Base-by-base conservation (phyloP, 768 basidiomycete species). In the Naganishia vishniacii region DNA sequence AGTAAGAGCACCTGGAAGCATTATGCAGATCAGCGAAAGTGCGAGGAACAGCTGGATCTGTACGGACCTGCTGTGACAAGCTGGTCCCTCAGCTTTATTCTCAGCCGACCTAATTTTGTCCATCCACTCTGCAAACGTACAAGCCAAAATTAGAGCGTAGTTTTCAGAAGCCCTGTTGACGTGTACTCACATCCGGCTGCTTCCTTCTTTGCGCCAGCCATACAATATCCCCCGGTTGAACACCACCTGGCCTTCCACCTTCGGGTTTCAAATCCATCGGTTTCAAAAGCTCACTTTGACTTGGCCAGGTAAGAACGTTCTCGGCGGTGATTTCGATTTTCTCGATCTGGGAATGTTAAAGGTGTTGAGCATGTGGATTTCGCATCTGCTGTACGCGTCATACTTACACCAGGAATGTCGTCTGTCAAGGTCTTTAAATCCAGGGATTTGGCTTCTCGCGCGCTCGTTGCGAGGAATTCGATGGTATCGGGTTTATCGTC, bases 91-190 rank as follows among this genome's bases (percentile, higher is more conserved):
- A 94, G 79, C 59, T 81, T 82, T 37, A 86, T 80, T 48, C 79
- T 83, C 63, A 85, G 71, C 66, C 83, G 82, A 46, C 92, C 92
- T 51, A 97, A 80, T 7, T 84, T 80, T 2, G 91, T 93, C 70
- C 88, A 90, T 59, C 89, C 89, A 69, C 91, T 91, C 89, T 94
- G 75, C 47, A 64, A 66, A 18, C 32, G 29, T 15, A 16, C n/a
- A 7, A 23, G 32, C 23, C 0, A 25, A 31, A 20, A 42, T 61
- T 20, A 60, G 53, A 12, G 60, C 64, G 59, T 51, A 48, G 26
- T 26, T 11, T 15, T n/a, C n/a, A n/a, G n/a, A n/a, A n/a, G n/a
- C n/a, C n/a, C n/a, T n/a, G n/a, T n/a, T n/a, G n/a, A n/a, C 32
- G 26, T 16, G 12, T 2, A 70, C 72, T 47, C 59, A 73, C 73